phyloP scores from a whole-genome alignment of 345 rosid genomes.

The Ceriops tagal region DNA sequence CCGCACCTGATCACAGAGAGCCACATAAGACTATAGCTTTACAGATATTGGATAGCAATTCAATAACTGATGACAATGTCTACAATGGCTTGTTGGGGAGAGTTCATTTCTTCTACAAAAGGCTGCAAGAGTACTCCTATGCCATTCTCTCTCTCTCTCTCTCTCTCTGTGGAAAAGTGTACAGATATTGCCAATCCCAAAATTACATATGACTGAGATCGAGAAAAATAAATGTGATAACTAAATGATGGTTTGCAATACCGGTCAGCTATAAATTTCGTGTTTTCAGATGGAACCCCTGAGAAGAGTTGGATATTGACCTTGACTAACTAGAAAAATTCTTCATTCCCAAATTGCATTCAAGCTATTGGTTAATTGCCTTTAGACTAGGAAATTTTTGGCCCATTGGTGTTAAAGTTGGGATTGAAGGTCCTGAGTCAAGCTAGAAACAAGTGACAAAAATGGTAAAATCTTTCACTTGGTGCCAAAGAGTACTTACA shows the following conservation, averaged over 20 bases:
- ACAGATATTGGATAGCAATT: neutral
- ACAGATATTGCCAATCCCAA: neutral
- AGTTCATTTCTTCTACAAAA: too few species aligned
- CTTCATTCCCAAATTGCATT: neutral
- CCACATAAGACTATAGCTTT: neutral
- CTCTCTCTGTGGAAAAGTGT: neutral
- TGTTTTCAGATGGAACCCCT: too few species aligned
- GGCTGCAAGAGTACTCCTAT: too few species aligned
- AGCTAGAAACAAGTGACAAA: neutral
- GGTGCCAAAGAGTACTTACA: slow-evolving; percentile 34
- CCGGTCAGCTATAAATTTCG: too few species aligned
- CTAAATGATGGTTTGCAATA: too few species aligned
- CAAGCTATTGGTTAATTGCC: neutral
- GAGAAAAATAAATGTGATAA: too few species aligned
- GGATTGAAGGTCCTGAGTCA: neutral
- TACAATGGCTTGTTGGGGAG: too few species aligned
- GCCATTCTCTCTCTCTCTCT: too few species aligned
- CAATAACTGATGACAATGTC: too few species aligned
- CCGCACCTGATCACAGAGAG: slow-evolving; percentile 42
- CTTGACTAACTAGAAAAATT: neutral
- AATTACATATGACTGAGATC: too few species aligned
- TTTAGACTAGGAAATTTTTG: slow-evolving; percentile 1
- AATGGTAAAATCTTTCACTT: too few species aligned
- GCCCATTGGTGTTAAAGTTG: neutral
- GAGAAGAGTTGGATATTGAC: neutral